Conservation (phyloP, 371 early-diverging fungal genomes). For the Coemansia sp. region DNA sequence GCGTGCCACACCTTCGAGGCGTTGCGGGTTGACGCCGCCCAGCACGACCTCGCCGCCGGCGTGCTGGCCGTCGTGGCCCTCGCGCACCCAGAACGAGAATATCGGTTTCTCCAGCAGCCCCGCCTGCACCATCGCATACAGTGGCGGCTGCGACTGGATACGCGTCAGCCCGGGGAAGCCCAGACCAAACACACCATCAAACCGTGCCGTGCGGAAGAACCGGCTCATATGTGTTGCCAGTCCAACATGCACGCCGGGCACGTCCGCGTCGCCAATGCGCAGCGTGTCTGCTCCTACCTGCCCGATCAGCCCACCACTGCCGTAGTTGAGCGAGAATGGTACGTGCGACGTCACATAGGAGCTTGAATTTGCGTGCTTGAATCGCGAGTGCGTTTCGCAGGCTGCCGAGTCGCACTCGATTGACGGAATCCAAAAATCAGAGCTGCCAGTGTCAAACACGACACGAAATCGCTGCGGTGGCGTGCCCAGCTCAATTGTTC, state of each 20-base stretch:
- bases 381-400: slow-evolving; percentile 47
- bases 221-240: slow-evolving; percentile 67
- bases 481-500: slow-evolving; percentile 63
- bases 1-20: slow-evolving; percentile 53
- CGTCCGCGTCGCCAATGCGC: slow-evolving; percentile 47
- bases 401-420: slow-evolving; percentile 51
- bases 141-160: slow-evolving; percentile 47
- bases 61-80: slow-evolving; percentile 48
- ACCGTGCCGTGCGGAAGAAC: slow-evolving; percentile 61
- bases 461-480: slow-evolving; percentile 65
- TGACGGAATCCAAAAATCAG: slow-evolving; percentile 69
- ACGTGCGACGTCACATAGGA: slow-evolving; percentile 60
- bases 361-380: slow-evolving; percentile 49
- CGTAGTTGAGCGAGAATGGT: slow-evolving; percentile 63
- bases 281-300: slow-evolving; percentile 68
- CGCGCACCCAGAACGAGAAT: slow-evolving; percentile 57
- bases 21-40: slow-evolving; percentile 62
- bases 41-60: slow-evolving; percentile 66
- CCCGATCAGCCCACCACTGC: slow-evolving; percentile 61
- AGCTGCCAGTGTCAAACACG: slow-evolving; percentile 76
- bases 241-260: slow-evolving; percentile 55
- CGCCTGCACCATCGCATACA: slow-evolving; percentile 37
- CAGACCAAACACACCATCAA: slow-evolving; percentile 70
- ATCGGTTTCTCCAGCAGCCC: slow-evolving; percentile 42
- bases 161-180: slow-evolving; percentile 62